Evolutionary conservation across 148 eudicot species (phyloP), one percentile per base, ranked within the genome.

Genomic region (Euryodendron excelsum): DNA sequence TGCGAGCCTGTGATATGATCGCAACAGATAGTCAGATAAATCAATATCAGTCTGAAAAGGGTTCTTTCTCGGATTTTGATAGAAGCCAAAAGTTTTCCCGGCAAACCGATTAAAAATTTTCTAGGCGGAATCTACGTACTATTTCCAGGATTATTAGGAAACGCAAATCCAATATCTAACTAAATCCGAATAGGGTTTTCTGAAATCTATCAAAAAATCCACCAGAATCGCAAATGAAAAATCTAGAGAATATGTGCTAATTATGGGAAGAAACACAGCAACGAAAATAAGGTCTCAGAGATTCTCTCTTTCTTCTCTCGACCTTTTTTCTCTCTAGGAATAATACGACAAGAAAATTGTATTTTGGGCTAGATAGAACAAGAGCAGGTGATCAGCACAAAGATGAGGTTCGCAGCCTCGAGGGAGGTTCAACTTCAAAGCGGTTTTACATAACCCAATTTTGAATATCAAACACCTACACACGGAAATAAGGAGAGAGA

Each of bases 311-410:
- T 69, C 65, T 37, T 27, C 45, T 5, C 45, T 41, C 45, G 7
- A 4, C 34, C 44, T 18, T 8, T 23, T 73, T 72, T 80, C 69
- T 81, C 80, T 77, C 77, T 63, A 78, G 53, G 25, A 66, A 63
- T 23, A 7, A 55, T 45, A 41, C 33, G 12, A 45, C 15, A 39
- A 41, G 45, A 9, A 11, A 21, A 28, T n/a, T 33, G 11, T 59
- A 48, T 48, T 62, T 45, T 28, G 77, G 44, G 61, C 25, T 81
- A 0, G 45, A 41, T 3, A 61, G 31, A 33, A 14, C 25, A 15
- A 15, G 63, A 73, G 72, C 84, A 75, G 82, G 81, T 78, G 77
- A 70, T 63, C 52, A 61, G 72, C 84, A 78, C 77, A 77, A 70
- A 74, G 73, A 73, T 23, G 61, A 72, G 77, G 76, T 81, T n/a